Evolutionary conservation across 768 basidiomycete genomes (phyloP).

Genomic region (Fomitopsis pulvina): DNA sequence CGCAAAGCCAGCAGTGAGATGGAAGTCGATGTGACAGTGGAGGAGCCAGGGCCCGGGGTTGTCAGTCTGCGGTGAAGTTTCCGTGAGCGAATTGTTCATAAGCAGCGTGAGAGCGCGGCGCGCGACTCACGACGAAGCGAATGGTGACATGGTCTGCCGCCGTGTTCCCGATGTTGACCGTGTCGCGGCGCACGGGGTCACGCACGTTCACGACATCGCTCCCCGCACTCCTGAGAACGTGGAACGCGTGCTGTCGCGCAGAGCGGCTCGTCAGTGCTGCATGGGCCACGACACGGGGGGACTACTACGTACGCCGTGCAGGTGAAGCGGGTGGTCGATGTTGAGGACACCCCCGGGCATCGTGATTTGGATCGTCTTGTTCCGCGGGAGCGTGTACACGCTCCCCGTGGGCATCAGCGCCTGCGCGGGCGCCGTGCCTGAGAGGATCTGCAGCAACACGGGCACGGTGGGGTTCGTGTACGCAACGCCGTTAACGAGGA

Average conservation of each 20-base stretch:
- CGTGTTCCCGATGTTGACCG: constrained; percentile 14
- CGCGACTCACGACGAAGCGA: constrained; percentile 11
- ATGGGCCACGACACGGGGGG: neutral
- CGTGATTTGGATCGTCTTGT: constrained; percentile 38
- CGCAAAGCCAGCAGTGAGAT: constrained; percentile 32
- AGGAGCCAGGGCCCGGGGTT: constrained; percentile 53
- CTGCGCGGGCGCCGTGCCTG: constrained; percentile 32
- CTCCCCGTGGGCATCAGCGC: constrained; percentile 35
- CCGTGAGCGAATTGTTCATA: constrained; percentile 32
- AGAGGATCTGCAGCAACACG: constrained; percentile 43
- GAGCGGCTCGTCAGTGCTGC: neutral
- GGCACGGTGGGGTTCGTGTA: constrained; percentile 32
- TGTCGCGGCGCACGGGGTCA: constrained; percentile 29
- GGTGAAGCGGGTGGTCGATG: constrained; percentile 34
- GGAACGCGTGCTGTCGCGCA: constrained; percentile 28
- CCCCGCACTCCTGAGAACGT: constrained; percentile 29
- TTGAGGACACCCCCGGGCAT: constrained; percentile 30
- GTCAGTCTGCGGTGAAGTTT: constrained; percentile 30
- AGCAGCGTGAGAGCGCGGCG: constrained; percentile 3
- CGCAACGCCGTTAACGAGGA: constrained; percentile 28
- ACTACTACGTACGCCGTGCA: constrained; percentile 33
- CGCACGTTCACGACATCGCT: constrained; percentile 27
- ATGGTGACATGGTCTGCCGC: constrained; percentile 17
- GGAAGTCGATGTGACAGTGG: constrained; percentile 23
- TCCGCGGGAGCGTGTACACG: constrained; percentile 39